Evolutionary conservation across 2,329 filamentous ascomycete species (phyloP).

Genomic region (Metarhizium robertsii): DNA sequence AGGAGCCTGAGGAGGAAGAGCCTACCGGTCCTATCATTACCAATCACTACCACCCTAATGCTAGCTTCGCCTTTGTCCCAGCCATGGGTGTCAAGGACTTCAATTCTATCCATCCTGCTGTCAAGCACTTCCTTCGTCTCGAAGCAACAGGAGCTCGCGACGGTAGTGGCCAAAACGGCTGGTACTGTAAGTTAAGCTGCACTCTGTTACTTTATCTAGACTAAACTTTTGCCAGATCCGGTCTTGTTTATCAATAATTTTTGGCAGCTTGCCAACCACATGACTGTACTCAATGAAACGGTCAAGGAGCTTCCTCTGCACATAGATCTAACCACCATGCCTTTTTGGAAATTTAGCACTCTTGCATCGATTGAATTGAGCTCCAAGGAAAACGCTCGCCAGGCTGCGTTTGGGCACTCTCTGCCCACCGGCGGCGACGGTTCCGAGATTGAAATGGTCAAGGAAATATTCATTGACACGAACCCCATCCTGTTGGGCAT

Average conservation of each 20-base stretch:
- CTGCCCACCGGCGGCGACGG: slow-evolving; percentile 77
- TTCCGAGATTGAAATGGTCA: slow-evolving; percentile 92
- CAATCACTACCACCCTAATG: slow-evolving; percentile 92
- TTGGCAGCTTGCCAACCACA: slow-evolving; percentile 89
- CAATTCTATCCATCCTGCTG: slow-evolving; percentile 58
- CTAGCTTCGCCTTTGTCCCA: slow-evolving; percentile 80
- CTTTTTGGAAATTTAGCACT: slow-evolving; percentile 82
- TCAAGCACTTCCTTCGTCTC: slow-evolving; percentile 68
- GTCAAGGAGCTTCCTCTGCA: slow-evolving; percentile 74
- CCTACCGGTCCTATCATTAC: slow-evolving; percentile 60
- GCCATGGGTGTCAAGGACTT: slow-evolving; percentile 64
- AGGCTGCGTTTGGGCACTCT: slow-evolving; percentile 64
- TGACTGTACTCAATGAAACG: slow-evolving; percentile 86
- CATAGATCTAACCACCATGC: slow-evolving; percentile 72
- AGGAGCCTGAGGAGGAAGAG: slow-evolving; percentile 41
- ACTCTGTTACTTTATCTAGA: background rate
- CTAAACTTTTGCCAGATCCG: slow-evolving; percentile 41
- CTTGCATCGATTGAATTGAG: slow-evolving; percentile 80
- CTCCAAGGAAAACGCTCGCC: slow-evolving; percentile 71
- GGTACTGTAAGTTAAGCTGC: slow-evolving; percentile 56
- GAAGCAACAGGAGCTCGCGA: slow-evolving; percentile 78
- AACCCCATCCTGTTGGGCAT: slow-evolving; percentile 84
- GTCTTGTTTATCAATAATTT: slow-evolving; percentile 91
- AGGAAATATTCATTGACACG: slow-evolving; percentile 87
- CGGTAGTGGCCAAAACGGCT: slow-evolving; percentile 74